Conservation (phyloP, 164 flowering plant species). For the Vitis rupestris region DNA sequence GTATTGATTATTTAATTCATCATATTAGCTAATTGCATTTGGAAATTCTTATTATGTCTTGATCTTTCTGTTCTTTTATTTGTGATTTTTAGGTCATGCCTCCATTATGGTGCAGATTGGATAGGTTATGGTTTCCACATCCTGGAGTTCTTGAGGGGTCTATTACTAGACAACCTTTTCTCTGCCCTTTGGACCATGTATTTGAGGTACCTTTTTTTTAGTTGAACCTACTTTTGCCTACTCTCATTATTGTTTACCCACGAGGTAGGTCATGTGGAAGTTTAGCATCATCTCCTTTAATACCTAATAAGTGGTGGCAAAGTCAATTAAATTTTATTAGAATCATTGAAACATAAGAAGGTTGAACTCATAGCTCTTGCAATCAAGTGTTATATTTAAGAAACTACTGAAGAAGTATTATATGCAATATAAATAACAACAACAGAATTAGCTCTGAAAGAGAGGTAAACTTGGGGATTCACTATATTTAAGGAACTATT, state of each 20-base stretch:
- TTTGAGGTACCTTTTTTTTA: constrained; percentile 70
- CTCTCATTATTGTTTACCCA: not conserved
- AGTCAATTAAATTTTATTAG: not conserved
- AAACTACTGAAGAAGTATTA: no score
- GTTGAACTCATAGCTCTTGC: no score
- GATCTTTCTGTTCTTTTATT: constrained; percentile 17
- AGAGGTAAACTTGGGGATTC: no score
- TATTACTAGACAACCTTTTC: constrained; percentile 86
- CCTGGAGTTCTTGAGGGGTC: constrained; percentile 85
- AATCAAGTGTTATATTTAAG: no score
- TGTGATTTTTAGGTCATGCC: constrained; percentile 87
- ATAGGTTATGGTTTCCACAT: constrained; percentile 95
- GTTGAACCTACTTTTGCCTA: not conserved
- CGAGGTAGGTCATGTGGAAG: no score
- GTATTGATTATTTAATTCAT: no score
- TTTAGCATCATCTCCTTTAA: no score
- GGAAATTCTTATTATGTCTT: constrained; percentile 5
- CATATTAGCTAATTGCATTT: not conserved
- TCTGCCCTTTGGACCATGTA: constrained; percentile 98
- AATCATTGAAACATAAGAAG: no score
- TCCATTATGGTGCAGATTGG: constrained; percentile 98
- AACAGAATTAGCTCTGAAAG: no score
- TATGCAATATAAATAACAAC: no score
- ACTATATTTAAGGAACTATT: no score
- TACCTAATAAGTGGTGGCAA: no score